Evolutionary conservation across 2,329 filamentous ascomycete species (phyloP), one percentile per base, ranked within the genome.

Genomic region (Exophiala xenobiotica): DNA sequence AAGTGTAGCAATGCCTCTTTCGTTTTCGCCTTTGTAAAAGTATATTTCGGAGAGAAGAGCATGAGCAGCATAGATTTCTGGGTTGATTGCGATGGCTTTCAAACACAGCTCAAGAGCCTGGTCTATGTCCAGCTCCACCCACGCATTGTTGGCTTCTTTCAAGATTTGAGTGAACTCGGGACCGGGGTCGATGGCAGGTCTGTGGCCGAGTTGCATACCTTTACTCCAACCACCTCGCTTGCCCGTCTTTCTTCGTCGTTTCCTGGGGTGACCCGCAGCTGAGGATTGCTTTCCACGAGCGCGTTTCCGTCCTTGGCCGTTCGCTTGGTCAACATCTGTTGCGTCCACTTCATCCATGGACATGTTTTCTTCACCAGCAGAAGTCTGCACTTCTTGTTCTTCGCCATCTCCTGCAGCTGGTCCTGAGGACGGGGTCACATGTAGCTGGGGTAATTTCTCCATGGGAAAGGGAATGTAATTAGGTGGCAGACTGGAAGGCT

Each of bases 51-150:
- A 81, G 6, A 84, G 69, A 16, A 85, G 68, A 46, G 76, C 79
- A 68, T 85, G 80, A 11, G 81, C 79, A 22, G 76, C 73, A 63
- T 80, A 84, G 58, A 85, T 79, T 63, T 85, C 81, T 0, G 82
- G 81, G 59, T 86, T 85, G 23, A 73, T 67, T 33, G 75, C 69
- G 24, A 82, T 75, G 6, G 79, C 79, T 53, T 73, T 67, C 50
- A 72, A 70, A 31, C 74, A 69, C 8, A 72, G 59, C 5, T 70
- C 63, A 45, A 65, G 72, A 43, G 68, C 77, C 61, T 65, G 68
- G 46, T 71, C 73, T 51, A 73, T 74, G 43, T 76, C 68, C 19
- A 52, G 48, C 6, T 69, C 71, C 47, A 76, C 75, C 53, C 76
- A 77, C 14, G 74, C 74, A 40, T 70, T 70, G 1, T 72, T 75